phyloP scores from a whole-genome alignment of 495 filamentous ascomycete species.

The Penicillium samsonianum region DNA sequence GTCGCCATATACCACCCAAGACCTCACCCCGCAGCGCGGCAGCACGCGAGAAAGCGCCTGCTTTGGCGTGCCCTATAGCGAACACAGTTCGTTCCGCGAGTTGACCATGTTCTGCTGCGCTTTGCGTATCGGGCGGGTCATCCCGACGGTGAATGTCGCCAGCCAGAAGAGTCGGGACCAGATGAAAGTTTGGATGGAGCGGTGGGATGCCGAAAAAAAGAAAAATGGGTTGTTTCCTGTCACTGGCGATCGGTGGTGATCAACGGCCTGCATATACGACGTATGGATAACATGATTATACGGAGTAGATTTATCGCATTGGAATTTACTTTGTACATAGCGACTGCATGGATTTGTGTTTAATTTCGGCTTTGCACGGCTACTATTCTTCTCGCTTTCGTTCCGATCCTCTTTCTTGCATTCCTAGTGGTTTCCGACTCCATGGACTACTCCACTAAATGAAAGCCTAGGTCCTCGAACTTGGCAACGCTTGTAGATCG shows the following conservation, averaged over 20 bases:
- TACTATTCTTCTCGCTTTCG: neutral
- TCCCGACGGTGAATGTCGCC: conserved; percentile 94
- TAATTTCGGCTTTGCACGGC: neutral
- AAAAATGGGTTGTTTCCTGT: conserved; percentile 68
- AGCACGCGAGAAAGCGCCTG: conserved; percentile 73
- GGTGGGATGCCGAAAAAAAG: conserved; percentile 82
- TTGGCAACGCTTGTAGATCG: conserved; percentile 1
- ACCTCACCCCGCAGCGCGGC: conserved; percentile 78
- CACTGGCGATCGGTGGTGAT: conserved; percentile 31
- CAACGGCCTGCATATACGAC: neutral
- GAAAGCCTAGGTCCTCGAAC: neutral
- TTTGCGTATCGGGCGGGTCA: conserved; percentile 79
- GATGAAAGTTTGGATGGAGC: conserved; percentile 92
- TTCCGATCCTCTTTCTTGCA: conserved; percentile 2
- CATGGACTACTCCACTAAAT: neutral
- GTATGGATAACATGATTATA: neutral
- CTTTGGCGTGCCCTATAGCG: conserved; percentile 91
- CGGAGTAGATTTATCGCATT: neutral
- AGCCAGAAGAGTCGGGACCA: conserved; percentile 64
- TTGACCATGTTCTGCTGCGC: conserved; percentile 90
- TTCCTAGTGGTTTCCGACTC: neutral
- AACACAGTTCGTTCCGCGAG: conserved; percentile 93
- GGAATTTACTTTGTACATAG: neutral
- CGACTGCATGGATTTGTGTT: neutral
- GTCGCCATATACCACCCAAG: conserved; percentile 59